Evolutionary conservation across 441 rosid species (phyloP).

Genomic region (Geranium incanum): DNA sequence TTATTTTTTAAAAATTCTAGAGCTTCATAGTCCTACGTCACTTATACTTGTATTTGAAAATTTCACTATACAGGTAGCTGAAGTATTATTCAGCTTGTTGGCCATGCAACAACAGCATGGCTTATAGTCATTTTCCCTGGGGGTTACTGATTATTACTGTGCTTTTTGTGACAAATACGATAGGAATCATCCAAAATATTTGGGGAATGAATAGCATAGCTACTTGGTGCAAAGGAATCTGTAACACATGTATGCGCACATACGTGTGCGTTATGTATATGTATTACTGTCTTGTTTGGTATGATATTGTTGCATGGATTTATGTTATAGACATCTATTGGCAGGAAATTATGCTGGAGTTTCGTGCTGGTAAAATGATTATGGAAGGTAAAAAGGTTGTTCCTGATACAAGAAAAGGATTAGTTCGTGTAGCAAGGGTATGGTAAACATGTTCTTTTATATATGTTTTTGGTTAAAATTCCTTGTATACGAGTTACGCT

Average conservation of each 20-base stretch:
- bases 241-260: not conserved
- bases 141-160: not conserved
- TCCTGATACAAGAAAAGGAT: conserved; percentile 85
- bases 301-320: not conserved
- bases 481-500: not conserved
- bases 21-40: not conserved
- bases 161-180: not conserved
- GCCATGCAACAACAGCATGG: not conserved
- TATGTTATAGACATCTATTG: conserved; percentile 11
- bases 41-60: not conserved
- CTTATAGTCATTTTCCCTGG: not conserved
- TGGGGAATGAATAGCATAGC: not conserved
- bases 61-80: not conserved
- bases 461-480: not conserved
- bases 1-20: too few species aligned
- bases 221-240: conserved; percentile 2
- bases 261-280: not conserved
- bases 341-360: conserved; percentile 75
- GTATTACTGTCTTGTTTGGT: not conserved
- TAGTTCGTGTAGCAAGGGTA: conserved; percentile 79
- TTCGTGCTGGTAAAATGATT: conserved; percentile 93
- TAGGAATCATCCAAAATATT: not conserved
- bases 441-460: conserved; percentile 2
- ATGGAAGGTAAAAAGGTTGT: conserved; percentile 70
- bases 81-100: not conserved